Evolutionary conservation across 768 basidiomycete genomes (phyloP).

Genomic region (Boletus sensibilis): DNA sequence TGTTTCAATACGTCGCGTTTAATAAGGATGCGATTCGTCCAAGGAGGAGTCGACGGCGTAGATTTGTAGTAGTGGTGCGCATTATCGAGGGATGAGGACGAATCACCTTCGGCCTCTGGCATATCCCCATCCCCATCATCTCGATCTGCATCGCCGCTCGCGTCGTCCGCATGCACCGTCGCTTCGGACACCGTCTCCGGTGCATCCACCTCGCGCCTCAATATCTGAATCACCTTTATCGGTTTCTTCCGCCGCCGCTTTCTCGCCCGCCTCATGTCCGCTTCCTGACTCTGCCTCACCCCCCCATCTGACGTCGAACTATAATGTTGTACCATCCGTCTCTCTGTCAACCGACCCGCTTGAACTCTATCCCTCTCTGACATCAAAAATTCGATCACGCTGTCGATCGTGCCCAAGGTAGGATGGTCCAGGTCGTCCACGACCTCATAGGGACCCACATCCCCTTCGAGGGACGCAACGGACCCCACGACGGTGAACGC

Average conservation of each 20-base stretch:
- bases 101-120: slow-evolving; percentile 23
- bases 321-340: slow-evolving; percentile 26
- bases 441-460: slow-evolving; percentile 25
- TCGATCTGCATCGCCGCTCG: slow-evolving; percentile 28
- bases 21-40: slow-evolving; percentile 18
- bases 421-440: slow-evolving; percentile 45
- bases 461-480: slow-evolving; percentile 20
- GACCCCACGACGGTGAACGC: slow-evolving; percentile 30
- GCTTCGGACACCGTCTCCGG: slow-evolving; percentile 25
- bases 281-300: slow-evolving; percentile 38
- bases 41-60: slow-evolving; percentile 33
- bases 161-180: slow-evolving; percentile 23
- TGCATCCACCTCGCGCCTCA: slow-evolving; percentile 22
- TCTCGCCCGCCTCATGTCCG: slow-evolving; percentile 39
- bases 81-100: slow-evolving; percentile 31
- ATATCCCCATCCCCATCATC: slow-evolving; percentile 16
- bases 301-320: slow-evolving; percentile 38
- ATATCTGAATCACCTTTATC: slow-evolving; percentile 28
- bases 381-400: slow-evolving; percentile 72
- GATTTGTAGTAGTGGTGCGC: slow-evolving; percentile 22
- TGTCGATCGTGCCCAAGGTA: slow-evolving; percentile 70
- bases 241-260: slow-evolving; percentile 41
- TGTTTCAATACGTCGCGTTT: slow-evolving; percentile 36
- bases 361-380: slow-evolving; percentile 62
- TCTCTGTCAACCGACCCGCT: slow-evolving; percentile 38